phyloP scores from a whole-genome alignment of 1,284 basidiomycete species.

The Ceratobasidium theobromae region DNA sequence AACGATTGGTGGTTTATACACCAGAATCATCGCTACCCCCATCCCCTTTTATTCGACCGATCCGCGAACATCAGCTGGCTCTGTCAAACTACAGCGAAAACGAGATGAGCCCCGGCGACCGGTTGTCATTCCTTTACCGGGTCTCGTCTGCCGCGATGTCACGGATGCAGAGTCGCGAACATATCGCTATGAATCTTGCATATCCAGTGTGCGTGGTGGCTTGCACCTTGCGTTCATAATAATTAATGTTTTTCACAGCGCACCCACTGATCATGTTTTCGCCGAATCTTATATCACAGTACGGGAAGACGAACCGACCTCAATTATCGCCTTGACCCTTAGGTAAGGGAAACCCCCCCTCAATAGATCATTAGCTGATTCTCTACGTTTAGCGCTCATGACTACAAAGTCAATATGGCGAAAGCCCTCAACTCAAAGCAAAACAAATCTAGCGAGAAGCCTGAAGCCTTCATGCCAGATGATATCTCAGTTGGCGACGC shows the following conservation, averaged over 20 bases:
- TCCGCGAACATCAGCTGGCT: constrained; percentile 6
- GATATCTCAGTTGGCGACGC: constrained; percentile 76
- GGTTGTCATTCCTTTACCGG: constrained; percentile 16
- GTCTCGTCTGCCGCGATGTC: constrained; percentile 14
- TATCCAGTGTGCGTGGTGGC: constrained; percentile 51
- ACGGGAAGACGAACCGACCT: constrained; percentile 96
- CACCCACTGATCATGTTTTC: constrained; percentile 80
- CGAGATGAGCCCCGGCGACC: constrained; percentile 27
- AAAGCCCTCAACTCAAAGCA: constrained; percentile 61
- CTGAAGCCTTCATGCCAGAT: constrained; percentile 74
- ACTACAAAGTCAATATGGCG: constrained; percentile 79
- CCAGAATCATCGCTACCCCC: constrained; percentile 43
- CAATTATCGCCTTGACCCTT: constrained; percentile 93
- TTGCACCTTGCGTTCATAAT: constrained; percentile 44
- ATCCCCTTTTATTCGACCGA: constrained; percentile 23
- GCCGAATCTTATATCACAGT: constrained; percentile 94
- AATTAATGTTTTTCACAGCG: constrained; percentile 36
- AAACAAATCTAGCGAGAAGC: constrained; percentile 34
- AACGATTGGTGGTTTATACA: constrained; percentile 40
- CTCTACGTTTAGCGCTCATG: constrained; percentile 72
- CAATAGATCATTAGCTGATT: too few species aligned
- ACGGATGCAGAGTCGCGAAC: constrained; percentile 15
- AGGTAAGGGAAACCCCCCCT: too few species aligned
- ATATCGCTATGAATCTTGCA: constrained; percentile 19
- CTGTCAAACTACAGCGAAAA: constrained; percentile 18